These are phyloP conservation scores for Termitomyces sp. DNA, from an alignment of 768 basidiomycete species.

Conservation along the genomic window DNA sequence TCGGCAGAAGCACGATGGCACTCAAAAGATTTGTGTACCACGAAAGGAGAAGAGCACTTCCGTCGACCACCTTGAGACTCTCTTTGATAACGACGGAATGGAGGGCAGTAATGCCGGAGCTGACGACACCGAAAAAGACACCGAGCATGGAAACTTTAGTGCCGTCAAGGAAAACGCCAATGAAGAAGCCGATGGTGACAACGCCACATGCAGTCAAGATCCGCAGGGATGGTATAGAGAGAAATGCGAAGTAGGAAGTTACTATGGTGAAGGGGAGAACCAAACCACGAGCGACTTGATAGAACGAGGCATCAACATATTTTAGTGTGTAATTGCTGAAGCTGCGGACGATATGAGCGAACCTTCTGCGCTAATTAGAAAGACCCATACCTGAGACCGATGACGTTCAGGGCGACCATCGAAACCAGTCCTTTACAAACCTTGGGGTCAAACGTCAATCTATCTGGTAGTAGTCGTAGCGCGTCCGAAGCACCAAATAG, in stretches of 20 bases:
- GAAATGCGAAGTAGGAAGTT: slow-evolving; percentile 77
- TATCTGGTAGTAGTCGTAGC: slow-evolving; percentile 60
- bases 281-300: slow-evolving; percentile 92
- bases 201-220: slow-evolving; percentile 72
- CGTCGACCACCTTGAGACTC: slow-evolving; percentile 71
- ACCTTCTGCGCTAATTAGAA: neutral
- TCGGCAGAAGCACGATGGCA: slow-evolving; percentile 64
- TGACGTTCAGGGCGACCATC: slow-evolving; percentile 70
- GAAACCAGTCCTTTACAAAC: slow-evolving; percentile 71
- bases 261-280: slow-evolving; percentile 90
- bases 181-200: slow-evolving; percentile 91
- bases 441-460: slow-evolving; percentile 56
- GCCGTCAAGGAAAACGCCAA: slow-evolving; percentile 79
- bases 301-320: slow-evolving; percentile 93
- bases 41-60: slow-evolving; percentile 77
- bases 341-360: slow-evolving; percentile 30
- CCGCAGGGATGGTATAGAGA: slow-evolving; percentile 67
- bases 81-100: slow-evolving; percentile 96
- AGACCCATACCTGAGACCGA: slow-evolving; percentile 67
- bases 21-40: slow-evolving; percentile 92
- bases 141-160: slow-evolving; percentile 56
- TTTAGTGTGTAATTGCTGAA: slow-evolving; percentile 89
- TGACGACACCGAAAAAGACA: slow-evolving; percentile 74
- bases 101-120: slow-evolving; percentile 80
- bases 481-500: slow-evolving; percentile 65